Evolutionary conservation across 257 asterid genomes (phyloP), one percentile per base, ranked within the genome.

Genomic region (Linderniella brevidens): DNA sequence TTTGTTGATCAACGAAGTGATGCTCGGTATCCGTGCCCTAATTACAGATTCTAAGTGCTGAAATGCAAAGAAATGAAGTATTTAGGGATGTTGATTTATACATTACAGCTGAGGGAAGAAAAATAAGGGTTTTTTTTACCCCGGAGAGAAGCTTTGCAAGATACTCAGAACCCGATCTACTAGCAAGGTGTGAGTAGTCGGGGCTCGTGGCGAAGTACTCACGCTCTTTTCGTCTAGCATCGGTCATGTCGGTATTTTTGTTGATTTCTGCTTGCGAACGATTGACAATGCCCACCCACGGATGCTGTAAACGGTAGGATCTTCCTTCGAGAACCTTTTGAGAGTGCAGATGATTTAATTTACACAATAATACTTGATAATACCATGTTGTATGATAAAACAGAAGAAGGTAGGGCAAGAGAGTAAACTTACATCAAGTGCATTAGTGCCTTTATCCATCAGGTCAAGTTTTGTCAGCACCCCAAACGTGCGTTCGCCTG

Each of bases 361-460:
- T 25, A 25, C 32, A 25, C 32, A 25, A 25, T 25, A 25, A 2
- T 25, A 2, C 32, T 25, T 25, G 32, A 25, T 25, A 25, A 3
- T 25, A 25, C 32, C 4, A 25, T 25, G 32, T 25, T 6, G 32
- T 25, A 25, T 25, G 32, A 3, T 25, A 25, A 25, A 25, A 25
- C 32, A 25, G 18, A 3, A 25, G 1, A 37, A 13, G 60, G 4
- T 54, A 37, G 57, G 46, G 46, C 48, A 53, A 50, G 54, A 35
- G 44, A 56, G 56, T 42, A 51, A 53, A 62, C 62, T 59, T 54
- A 86, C 97, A 55, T 86, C 97, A 43, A 77, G 60, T 13, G 97
- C 94, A 55, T 86, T 77, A 49, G 97, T 86, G 64, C 97, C 97
- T 68, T 71, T 82, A 67, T 86, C 97, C 97, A 86, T 86, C 64